A percentile compares a stretch with the other conserved stretches of the same genome.
Conservation (phyloP, 768 basidiomycete species). For the Steccherinum ochraceum region DNA sequence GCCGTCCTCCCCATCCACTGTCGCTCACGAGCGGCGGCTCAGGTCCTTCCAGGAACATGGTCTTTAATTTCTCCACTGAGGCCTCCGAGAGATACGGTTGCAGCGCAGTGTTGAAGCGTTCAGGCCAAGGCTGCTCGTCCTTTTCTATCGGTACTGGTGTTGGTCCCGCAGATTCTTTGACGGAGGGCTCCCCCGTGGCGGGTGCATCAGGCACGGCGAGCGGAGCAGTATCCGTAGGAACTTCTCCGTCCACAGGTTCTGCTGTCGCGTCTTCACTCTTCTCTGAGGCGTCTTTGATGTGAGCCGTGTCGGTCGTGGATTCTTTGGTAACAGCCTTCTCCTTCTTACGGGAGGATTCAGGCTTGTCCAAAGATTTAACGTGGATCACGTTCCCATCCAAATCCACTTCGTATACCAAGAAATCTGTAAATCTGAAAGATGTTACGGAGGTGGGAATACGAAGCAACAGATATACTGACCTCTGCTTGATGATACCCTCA, state of each 20-base stretch:
- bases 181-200: not conserved
- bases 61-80: constrained; percentile 56
- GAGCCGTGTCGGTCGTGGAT: constrained; percentile 13
- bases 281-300: too few relatives aligned
- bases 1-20: constrained; percentile 62
- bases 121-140: constrained; percentile 54
- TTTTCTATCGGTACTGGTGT: constrained; percentile 1
- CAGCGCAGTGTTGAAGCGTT: constrained; percentile 49
- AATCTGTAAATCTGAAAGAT: constrained; percentile 83
- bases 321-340: constrained; percentile 11
- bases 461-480: constrained; percentile 41
- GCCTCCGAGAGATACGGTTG: constrained; percentile 57
- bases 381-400: constrained; percentile 74
- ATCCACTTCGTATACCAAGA: constrained; percentile 89
- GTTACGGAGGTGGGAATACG: constrained; percentile 4
- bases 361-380: constrained; percentile 72
- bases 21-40: constrained; percentile 72
- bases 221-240: not conserved
- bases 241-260: not conserved
- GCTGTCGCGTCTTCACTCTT: not conserved
- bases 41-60: constrained; percentile 75
- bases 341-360: constrained; percentile 47
- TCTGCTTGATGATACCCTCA: constrained; percentile 93
- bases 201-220: constrained; percentile 1
- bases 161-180: constrained; percentile 1